phyloP scores from a whole-genome alignment of 73 alveolate genomes.

The Stentor roeselii region DNA sequence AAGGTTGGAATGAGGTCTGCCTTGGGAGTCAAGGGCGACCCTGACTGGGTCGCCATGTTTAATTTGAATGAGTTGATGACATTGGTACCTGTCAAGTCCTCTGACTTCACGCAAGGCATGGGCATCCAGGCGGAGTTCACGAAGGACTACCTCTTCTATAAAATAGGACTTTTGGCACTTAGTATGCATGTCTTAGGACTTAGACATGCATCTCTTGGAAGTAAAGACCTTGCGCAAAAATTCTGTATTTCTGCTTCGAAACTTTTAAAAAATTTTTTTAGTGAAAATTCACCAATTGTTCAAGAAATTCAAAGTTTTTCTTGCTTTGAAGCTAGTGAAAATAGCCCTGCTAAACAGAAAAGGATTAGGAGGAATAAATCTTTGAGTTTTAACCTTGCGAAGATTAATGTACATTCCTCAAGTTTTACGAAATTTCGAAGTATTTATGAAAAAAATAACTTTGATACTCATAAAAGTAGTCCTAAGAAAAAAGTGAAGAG shows the following conservation, averaged over 20 bases:
- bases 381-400: neutral
- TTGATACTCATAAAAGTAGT: no score
- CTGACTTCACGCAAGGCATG: conserved; percentile 1
- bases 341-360: neutral
- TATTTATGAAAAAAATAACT: no score
- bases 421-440: neutral
- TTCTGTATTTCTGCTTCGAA: neutral
- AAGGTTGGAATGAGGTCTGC: neutral
- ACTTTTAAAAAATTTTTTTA: no score
- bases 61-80: neutral
- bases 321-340: no score
- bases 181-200: neutral
- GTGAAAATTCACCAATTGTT: neutral
- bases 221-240: neutral
- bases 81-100: neutral
- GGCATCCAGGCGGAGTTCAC: conserved; percentile 25
- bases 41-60: neutral
- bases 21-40: conserved; percentile 9
- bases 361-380: neutral
- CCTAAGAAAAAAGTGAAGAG: no score
- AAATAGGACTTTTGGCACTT: neutral
- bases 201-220: neutral
- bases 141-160: neutral
- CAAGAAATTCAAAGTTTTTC: no score
- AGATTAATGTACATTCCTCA: neutral